A percentile compares a stretch with the other conserved stretches of the same genome.
phyloP scores from a whole-genome alignment of 2,329 filamentous ascomycete genomes.

The Trichoderma koningiopsis region DNA sequence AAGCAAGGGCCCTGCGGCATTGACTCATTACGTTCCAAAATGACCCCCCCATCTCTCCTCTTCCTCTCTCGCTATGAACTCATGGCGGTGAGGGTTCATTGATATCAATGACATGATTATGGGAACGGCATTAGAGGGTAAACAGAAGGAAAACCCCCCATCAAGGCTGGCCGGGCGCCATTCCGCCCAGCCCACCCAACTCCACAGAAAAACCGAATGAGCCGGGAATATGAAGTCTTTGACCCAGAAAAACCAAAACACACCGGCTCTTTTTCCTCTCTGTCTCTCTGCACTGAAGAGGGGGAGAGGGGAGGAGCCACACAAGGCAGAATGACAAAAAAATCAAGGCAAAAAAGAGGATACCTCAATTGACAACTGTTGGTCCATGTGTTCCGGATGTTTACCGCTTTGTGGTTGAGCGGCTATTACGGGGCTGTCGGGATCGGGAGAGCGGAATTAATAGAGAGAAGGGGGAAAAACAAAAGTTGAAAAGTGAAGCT shows the following conservation, averaged over 20 bases:
- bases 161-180: neutral
- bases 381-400: neutral
- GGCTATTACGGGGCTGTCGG: conserved; percentile 8
- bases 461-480: no score
- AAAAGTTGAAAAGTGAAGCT: neutral
- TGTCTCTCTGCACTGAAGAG: no score
- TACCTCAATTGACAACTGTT: no score
- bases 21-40: conserved; percentile 8
- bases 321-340: neutral
- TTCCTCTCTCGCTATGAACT: neutral
- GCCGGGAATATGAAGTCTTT: neutral
- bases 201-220: conserved; percentile 17
- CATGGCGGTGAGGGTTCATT: conserved; percentile 7
- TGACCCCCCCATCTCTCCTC: neutral
- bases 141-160: neutral
- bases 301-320: neutral
- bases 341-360: neutral
- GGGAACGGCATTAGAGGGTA: neutral
- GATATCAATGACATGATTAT: neutral
- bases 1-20: conserved; percentile 2
- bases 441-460: conserved; percentile 1
- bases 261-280: neutral
- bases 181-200: neutral
- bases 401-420: neutral
- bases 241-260: neutral